Base-by-base conservation (phyloP, 2,329 filamentous ascomycete genomes). In the Colletotrichum sp. region DNA sequence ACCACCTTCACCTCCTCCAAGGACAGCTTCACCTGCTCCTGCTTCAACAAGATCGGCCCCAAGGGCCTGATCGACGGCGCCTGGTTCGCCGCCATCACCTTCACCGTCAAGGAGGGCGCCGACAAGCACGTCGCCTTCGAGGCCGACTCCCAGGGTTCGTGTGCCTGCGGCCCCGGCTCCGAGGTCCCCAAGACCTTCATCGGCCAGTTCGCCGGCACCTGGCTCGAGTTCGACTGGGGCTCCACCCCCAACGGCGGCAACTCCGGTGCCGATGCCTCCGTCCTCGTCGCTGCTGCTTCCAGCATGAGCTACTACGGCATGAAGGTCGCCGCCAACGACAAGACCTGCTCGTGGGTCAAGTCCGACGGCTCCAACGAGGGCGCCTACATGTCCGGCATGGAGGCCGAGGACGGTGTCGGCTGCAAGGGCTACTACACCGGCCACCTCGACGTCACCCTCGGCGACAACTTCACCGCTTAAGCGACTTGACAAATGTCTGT, bases 31-130 rank as follows among this genome's bases (percentile, higher is more conserved):
- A 55, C 81, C 59, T 90, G 89, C 80, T 79, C 80, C 44, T 87
- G 85, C 84, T 89, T 83, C 84, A 88, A 89, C 87, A 91, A 91
- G 88, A 89, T 90, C 70, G 89, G 88, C 60, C 80, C 83, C 16
- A 78, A 84, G 63, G 83, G 84, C 52, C 72, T 75, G 44, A 85
- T 90, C 81, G 84, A 88, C 80, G 89, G 89, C 78, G 88, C 88
- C 85, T 90, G 87, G 83, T 83, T 84, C 73, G 81, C 84, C 78
- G 86, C 83, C 65, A 63, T 87, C 68, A 81, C 76, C 71, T 90
- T 90, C 80, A 81, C 73, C 64, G 84, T 91, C 34, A 77, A 73
- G 82, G 57, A 75, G 61, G 81, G 81, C 73, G 80, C 81, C 79
- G 80, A 81, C 70, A 83, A 87, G 83, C 80, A 82, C 74, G 78